A percentile compares a stretch with the other conserved stretches of the same genome.
phyloP scores from a whole-genome alignment of 179 eudicot genomes.

The Silene noctiflora region DNA sequence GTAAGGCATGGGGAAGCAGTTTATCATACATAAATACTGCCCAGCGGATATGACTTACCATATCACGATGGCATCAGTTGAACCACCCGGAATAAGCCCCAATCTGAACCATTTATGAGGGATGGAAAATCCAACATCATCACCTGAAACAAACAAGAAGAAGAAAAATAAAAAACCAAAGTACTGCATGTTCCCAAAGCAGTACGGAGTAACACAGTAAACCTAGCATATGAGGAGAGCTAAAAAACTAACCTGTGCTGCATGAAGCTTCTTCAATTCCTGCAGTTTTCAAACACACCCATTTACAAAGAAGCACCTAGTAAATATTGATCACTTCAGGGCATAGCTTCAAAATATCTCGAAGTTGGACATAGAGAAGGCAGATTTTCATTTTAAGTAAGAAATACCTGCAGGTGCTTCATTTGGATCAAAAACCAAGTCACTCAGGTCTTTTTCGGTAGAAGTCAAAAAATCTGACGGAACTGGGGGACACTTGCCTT shows the following conservation, averaged over 20 bases:
- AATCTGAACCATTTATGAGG: slow-evolving; percentile 81
- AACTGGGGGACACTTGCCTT: slow-evolving; percentile 66
- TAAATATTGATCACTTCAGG: slow-evolving; percentile 31
- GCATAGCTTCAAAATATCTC: slow-evolving; percentile 35
- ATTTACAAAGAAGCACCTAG: slow-evolving; percentile 23
- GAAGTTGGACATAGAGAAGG: slow-evolving; percentile 54
- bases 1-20: no score
- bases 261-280: slow-evolving; percentile 34
- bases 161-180: slow-evolving; percentile 14
- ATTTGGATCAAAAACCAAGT: slow-evolving; percentile 35
- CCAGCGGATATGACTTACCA: slow-evolving; percentile 45
- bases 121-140: slow-evolving; percentile 50
- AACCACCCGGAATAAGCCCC: slow-evolving; percentile 94
- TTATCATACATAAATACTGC: not conserved
- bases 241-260: slow-evolving; percentile 40
- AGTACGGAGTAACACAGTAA: not conserved
- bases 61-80: slow-evolving; percentile 94
- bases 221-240: slow-evolving; percentile 13
- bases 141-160: slow-evolving; percentile 29
- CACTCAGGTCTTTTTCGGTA: slow-evolving; percentile 30
- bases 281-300: slow-evolving; percentile 37
- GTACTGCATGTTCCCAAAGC: not conserved
- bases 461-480: slow-evolving; percentile 57
- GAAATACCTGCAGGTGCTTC: slow-evolving; percentile 37
- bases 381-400: slow-evolving; percentile 41